Conservation (phyloP, 108 stramenopile genomes). For the Pseudonitzschia multistriata region DNA sequence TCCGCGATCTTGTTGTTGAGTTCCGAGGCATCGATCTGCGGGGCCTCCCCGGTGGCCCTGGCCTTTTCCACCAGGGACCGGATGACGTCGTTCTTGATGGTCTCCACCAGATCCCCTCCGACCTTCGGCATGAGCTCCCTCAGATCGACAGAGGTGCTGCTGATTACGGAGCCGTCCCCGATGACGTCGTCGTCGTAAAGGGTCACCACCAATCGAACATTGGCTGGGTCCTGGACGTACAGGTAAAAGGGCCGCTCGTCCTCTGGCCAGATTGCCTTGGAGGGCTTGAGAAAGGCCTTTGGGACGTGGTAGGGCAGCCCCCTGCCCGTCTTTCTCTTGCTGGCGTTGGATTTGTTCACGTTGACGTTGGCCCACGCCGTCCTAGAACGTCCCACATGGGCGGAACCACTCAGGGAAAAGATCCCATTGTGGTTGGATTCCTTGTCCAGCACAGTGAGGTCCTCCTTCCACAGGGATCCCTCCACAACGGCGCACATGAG, state of each 20-base stretch:
- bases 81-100: conserved; percentile 38
- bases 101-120: conserved; percentile 1
- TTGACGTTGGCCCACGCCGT: conserved; percentile 82
- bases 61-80: conserved; percentile 45
- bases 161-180: conserved; percentile 55
- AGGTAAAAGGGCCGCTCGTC: conserved; percentile 69
- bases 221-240: conserved; percentile 73
- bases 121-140: conserved; percentile 50
- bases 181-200: conserved; percentile 75
- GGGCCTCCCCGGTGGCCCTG: conserved; percentile 18
- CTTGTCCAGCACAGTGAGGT: conserved; percentile 65
- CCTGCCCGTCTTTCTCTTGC: conserved; percentile 43
- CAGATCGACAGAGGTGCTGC: conserved; percentile 54
- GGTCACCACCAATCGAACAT: conserved; percentile 65
- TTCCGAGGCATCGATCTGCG: neutral
- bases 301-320: conserved; percentile 71
- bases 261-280: conserved; percentile 70
- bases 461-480: conserved; percentile 68
- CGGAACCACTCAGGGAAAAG: conserved; percentile 66
- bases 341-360: conserved; percentile 45
- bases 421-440: conserved; percentile 77
- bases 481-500: conserved; percentile 65
- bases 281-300: conserved; percentile 60
- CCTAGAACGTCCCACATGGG: conserved; percentile 66
- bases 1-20: conserved; percentile 31